Evolutionary conservation across 495 filamentous ascomycete species (phyloP).

Genomic region (Immersiella caudata): DNA sequence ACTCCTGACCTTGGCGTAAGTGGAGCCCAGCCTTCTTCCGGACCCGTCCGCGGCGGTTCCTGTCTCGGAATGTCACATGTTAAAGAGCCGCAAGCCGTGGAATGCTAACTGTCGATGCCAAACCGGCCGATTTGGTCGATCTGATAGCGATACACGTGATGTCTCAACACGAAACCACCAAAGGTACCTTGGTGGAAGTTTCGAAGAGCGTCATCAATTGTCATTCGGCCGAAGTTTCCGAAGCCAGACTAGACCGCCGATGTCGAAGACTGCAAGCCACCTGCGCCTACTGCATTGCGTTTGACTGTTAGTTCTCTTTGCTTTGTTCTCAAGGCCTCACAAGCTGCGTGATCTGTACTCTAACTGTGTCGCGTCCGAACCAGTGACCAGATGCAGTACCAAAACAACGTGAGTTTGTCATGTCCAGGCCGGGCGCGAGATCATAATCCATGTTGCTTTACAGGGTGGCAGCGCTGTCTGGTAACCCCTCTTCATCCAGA

Average conservation of each 20-base stretch:
- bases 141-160: not conserved
- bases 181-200: not conserved
- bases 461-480: too few relatives aligned
- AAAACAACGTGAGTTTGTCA: too few relatives aligned
- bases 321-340: too few relatives aligned
- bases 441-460: too few relatives aligned
- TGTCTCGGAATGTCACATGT: constrained; percentile 15
- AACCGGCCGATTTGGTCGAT: not conserved
- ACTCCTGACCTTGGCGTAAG: constrained; percentile 4
- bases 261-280: not conserved
- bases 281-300: too few relatives aligned
- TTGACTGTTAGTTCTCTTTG: too few relatives aligned
- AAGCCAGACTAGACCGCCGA: not conserved
- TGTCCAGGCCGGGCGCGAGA: too few relatives aligned
- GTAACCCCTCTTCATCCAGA: too few relatives aligned
- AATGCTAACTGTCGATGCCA: not conserved
- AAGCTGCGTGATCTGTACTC: too few relatives aligned
- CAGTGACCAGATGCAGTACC: too few relatives aligned
- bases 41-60: not conserved
- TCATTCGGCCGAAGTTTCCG: not conserved
- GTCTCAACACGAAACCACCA: not conserved
- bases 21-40: constrained; percentile 11
- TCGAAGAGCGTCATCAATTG: not conserved
- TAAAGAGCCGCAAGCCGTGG: constrained; percentile 2
- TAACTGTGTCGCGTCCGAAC: too few relatives aligned